A percentile compares a stretch with the other conserved stretches of the same genome.
Evolutionary conservation across 371 early-diverging fungal genomes (phyloP).

Genomic region (Mortierella sp.): DNA sequence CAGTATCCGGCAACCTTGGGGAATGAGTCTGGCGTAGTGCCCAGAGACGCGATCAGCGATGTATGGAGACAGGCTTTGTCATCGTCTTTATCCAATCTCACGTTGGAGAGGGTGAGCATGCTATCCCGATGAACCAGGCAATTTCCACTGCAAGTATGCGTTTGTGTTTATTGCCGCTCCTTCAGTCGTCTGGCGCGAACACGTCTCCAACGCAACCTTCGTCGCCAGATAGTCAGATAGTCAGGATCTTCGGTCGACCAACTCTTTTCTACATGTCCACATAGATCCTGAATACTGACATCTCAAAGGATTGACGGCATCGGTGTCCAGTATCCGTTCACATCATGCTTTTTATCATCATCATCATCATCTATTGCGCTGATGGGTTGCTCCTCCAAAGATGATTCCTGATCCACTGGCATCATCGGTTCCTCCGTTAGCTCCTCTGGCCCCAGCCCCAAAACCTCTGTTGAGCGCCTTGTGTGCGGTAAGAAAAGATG

Average conservation of each 20-base stretch:
- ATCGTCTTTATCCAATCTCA: no score
- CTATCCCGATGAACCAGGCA: no score
- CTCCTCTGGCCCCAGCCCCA: constrained; percentile 36
- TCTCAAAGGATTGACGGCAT: constrained; percentile 63
- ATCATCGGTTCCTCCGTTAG: constrained; percentile 28
- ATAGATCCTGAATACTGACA: constrained; percentile 66
- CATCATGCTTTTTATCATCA: constrained; percentile 34
- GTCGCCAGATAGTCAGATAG: constrained; percentile 54
- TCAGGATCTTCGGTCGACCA: constrained; percentile 66
- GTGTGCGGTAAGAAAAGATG: constrained; percentile 82
- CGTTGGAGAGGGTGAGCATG: no score
- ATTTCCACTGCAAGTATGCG: no score
- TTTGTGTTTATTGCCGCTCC: no score
- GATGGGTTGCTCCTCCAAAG: constrained; percentile 21
- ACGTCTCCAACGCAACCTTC: constrained; percentile 29
- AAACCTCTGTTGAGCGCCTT: constrained; percentile 38
- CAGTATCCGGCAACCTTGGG: no score
- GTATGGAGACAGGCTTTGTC: no score
- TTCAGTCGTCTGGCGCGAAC: no score
- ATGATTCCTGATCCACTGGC: constrained; percentile 24
- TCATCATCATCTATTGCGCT: constrained; percentile 41
- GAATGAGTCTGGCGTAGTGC: no score
- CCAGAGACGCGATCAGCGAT: no score
- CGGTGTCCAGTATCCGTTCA: constrained; percentile 38
- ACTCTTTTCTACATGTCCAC: constrained; percentile 69